Conservation (phyloP, 805 yeast genomes). For the Candida incommunis region DNA sequence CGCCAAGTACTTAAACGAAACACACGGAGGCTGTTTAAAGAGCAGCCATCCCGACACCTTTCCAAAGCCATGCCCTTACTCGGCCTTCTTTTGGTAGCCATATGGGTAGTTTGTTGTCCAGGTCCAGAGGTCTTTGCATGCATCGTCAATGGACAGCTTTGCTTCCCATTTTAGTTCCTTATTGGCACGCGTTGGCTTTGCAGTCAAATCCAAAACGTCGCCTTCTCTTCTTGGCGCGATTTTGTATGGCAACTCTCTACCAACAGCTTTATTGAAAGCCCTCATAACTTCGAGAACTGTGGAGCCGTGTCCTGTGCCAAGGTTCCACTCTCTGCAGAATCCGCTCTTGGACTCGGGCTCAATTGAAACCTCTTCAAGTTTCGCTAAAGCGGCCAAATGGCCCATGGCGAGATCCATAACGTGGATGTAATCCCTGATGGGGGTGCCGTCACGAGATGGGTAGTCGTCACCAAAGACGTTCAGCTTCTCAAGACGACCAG, state of each 20-base stretch:
- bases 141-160: slow-evolving; percentile 37
- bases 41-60: too few species aligned
- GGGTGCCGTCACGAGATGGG: slow-evolving; percentile 61
- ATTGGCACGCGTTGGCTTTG: slow-evolving; percentile 54
- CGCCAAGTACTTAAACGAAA: too few species aligned
- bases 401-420: slow-evolving; percentile 71
- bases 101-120: slow-evolving; percentile 61
- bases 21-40: too few species aligned
- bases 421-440: slow-evolving; percentile 70
- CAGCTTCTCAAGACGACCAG: slow-evolving; percentile 52
- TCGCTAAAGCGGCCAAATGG: slow-evolving; percentile 55
- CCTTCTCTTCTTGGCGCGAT: slow-evolving; percentile 59
- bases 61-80: too few species aligned
- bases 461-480: slow-evolving; percentile 63
- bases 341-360: slow-evolving; percentile 24
- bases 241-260: slow-evolving; percentile 47
- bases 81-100: slow-evolving; percentile 31
- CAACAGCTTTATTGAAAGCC: slow-evolving; percentile 53
- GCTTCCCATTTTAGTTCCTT: slow-evolving; percentile 54
- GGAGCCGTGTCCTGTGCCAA: slow-evolving; percentile 71
- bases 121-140: slow-evolving; percentile 63
- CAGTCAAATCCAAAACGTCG: slow-evolving; percentile 64
- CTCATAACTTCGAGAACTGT: slow-evolving; percentile 60
- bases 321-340: slow-evolving; percentile 62
- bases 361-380: slow-evolving; percentile 25